Evolutionary conservation across 495 filamentous ascomycete genomes (phyloP).

Genomic region (Aspergillus sclerotiicarbonarius): DNA sequence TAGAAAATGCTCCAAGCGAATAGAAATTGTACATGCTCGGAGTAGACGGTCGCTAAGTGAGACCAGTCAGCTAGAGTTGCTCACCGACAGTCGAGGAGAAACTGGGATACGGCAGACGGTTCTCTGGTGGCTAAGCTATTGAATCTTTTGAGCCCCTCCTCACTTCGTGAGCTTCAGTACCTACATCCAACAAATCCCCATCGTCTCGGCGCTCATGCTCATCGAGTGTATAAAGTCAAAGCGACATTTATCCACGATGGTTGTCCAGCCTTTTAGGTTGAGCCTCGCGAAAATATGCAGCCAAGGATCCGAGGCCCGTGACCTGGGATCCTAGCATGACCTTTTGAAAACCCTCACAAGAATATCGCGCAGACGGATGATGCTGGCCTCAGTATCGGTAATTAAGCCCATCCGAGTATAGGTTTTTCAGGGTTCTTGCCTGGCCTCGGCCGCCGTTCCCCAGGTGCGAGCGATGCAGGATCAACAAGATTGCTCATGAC

Average conservation of each 20-base stretch:
- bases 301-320: background rate
- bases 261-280: background rate
- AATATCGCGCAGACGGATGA: background rate
- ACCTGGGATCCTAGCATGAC: background rate
- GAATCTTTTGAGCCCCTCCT: constrained; percentile 12
- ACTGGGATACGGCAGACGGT: background rate
- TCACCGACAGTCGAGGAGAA: background rate
- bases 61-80: constrained; percentile 8
- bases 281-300: constrained; percentile 1
- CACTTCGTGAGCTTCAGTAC: constrained; percentile 7
- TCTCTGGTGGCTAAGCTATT: constrained; percentile 10
- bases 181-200: background rate
- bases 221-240: background rate
- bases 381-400: too few species aligned
- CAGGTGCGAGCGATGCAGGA: too few species aligned
- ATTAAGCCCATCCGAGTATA: too few species aligned
- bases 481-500: background rate
- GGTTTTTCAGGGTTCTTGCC: too few species aligned
- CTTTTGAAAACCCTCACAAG: background rate
- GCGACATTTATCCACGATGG: background rate
- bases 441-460: too few species aligned
- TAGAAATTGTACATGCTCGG: too few species aligned
- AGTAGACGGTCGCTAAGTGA: background rate
- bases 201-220: background rate
- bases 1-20: too few species aligned